Evolutionary conservation across 805 yeast genomes (phyloP).

Genomic region (Torulaspora gathmanii): DNA sequence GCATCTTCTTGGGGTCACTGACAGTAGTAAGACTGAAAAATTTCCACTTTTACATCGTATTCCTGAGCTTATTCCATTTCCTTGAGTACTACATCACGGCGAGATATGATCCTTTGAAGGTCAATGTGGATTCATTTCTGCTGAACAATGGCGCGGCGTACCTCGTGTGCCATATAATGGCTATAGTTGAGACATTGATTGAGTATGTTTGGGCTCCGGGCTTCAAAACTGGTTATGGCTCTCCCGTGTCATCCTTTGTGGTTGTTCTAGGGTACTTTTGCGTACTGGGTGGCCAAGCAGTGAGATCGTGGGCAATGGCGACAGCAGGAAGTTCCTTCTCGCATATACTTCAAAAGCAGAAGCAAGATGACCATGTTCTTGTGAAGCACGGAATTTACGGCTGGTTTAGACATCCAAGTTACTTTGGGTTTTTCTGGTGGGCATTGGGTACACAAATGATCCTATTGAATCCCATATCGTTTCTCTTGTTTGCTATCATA

Average conservation of each 20-base stretch:
- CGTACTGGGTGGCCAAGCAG: constrained; percentile 55
- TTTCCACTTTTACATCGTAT: constrained; percentile 46
- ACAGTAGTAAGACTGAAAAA: constrained; percentile 33
- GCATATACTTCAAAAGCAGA: constrained; percentile 62
- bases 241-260: constrained; percentile 10
- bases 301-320: constrained; percentile 76
- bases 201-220: constrained; percentile 43
- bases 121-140: constrained; percentile 65
- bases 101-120: constrained; percentile 58
- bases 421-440: constrained; percentile 91
- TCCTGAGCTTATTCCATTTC: constrained; percentile 65
- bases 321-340: constrained; percentile 84
- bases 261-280: constrained; percentile 43
- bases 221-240: constrained; percentile 24
- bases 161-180: constrained; percentile 50
- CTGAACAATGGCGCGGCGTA: constrained; percentile 61
- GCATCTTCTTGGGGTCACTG: constrained; percentile 36
- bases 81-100: constrained; percentile 82
- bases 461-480: constrained; percentile 60
- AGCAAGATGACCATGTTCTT: constrained; percentile 52
- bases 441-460: constrained; percentile 78
- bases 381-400: constrained; percentile 72
- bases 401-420: constrained; percentile 78
- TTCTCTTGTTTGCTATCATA: constrained; percentile 48
- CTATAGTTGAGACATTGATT: constrained; percentile 47